A percentile compares a stretch with the other conserved stretches of the same genome.
Conservation (phyloP, 805 yeast species). For the Kodamaea leandrae region DNA sequence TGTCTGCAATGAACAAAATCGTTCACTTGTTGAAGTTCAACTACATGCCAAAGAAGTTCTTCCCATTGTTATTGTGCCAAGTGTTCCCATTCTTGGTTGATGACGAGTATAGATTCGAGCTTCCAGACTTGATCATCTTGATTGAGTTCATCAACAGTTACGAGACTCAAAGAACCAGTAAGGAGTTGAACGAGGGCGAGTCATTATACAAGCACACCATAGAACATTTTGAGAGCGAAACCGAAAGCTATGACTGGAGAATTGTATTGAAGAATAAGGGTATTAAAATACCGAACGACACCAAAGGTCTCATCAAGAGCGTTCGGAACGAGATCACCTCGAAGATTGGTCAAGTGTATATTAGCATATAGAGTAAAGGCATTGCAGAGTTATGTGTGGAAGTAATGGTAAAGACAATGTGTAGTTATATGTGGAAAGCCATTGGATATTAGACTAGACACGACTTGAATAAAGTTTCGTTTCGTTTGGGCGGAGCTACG, state of each 20-base stretch:
- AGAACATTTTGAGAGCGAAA: slow-evolving; percentile 17
- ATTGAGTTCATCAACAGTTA: slow-evolving; percentile 40
- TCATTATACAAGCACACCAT: slow-evolving; percentile 32
- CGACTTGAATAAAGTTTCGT: no score
- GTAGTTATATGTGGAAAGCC: no score
- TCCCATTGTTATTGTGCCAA: slow-evolving; percentile 50
- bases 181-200: slow-evolving; percentile 29
- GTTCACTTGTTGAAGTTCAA: slow-evolving; percentile 45
- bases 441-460: no score
- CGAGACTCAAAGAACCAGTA: slow-evolving; percentile 23
- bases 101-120: slow-evolving; percentile 14
- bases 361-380: slow-evolving; percentile 12
- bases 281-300: slow-evolving; percentile 23
- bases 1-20: slow-evolving; percentile 37
- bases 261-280: slow-evolving; percentile 16
- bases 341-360: slow-evolving; percentile 36
- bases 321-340: slow-evolving; percentile 33
- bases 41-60: slow-evolving; percentile 46
- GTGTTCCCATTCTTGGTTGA: slow-evolving; percentile 39
- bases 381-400: no score
- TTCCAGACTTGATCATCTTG: slow-evolving; percentile 33
- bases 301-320: slow-evolving; percentile 22
- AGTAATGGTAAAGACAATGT: no score
- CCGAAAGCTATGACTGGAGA: slow-evolving; percentile 39
- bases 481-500: no score